Conservation (phyloP, 225 moss, liverwort and hornwort genomes). For the Pleurozium schreberi region DNA sequence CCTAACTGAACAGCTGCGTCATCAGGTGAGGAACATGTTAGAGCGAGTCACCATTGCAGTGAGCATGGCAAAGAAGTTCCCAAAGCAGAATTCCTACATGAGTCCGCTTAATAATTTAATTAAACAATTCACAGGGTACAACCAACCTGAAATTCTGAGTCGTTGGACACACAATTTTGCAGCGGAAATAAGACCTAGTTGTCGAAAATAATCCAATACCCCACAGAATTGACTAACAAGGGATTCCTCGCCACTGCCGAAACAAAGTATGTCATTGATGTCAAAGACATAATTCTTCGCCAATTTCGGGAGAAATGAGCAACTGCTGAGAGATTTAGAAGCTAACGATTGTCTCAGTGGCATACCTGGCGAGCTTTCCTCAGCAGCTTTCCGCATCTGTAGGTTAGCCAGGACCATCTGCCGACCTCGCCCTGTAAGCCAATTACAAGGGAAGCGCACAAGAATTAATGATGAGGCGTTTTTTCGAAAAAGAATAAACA, state of each 20-base stretch:
- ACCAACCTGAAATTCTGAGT: slow-evolving; percentile 38
- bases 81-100: neutral
- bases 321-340: neutral
- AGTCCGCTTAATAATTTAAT: neutral
- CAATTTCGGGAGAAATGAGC: neutral
- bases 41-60: neutral
- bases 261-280: neutral
- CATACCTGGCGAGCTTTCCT: slow-evolving; percentile 9
- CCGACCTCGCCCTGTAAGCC: slow-evolving; percentile 19
- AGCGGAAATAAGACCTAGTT: neutral
- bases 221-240: too few species aligned
- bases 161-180: slow-evolving; percentile 30
- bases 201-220: neutral
- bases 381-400: neutral
- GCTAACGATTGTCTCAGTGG: neutral
- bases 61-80: neutral
- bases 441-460: neutral
- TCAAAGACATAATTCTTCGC: neutral
- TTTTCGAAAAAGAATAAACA: too few species aligned
- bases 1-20: slow-evolving; percentile 34
- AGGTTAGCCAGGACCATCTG: slow-evolving; percentile 13
- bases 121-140: neutral
- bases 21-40: neutral
- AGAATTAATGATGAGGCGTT: neutral
- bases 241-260: neutral